phyloP scores from a whole-genome alignment of 2,329 filamentous ascomycete species.

The Penicillium decumbens region DNA sequence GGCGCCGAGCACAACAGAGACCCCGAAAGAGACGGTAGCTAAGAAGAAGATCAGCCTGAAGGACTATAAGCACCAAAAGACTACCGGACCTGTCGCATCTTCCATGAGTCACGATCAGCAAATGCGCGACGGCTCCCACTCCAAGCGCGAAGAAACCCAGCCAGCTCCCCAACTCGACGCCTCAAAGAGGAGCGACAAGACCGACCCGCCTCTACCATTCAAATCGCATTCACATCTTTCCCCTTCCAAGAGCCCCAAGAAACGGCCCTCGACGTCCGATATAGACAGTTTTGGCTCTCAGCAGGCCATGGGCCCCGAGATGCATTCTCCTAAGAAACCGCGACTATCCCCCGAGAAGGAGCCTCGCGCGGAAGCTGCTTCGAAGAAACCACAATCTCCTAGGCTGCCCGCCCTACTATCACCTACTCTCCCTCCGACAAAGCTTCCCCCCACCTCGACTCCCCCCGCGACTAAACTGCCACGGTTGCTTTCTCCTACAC shows the following conservation, averaged over 20 bases:
- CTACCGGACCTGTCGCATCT: slow-evolving; percentile 29
- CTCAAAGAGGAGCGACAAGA: slow-evolving; percentile 15
- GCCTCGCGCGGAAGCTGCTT: slow-evolving; percentile 23
- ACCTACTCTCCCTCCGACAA: slow-evolving; percentile 41
- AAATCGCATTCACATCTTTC: slow-evolving; percentile 15
- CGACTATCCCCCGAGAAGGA: slow-evolving; percentile 37
- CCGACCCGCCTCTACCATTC: slow-evolving; percentile 7
- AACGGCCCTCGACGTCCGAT: slow-evolving; percentile 27
- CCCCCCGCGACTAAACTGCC: slow-evolving; percentile 43
- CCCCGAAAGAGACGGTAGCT: slow-evolving; percentile 37
- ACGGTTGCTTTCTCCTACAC: slow-evolving; percentile 54
- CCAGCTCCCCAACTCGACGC: slow-evolving; percentile 18
- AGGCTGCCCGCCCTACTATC: slow-evolving; percentile 37
- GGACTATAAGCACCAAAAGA: slow-evolving; percentile 57
- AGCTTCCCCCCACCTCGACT: not conserved
- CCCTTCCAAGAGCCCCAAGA: slow-evolving; percentile 21
- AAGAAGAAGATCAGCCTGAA: slow-evolving; percentile 61
- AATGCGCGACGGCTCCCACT: slow-evolving; percentile 16
- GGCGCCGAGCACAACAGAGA: slow-evolving; percentile 37
- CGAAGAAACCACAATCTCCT: slow-evolving; percentile 23
- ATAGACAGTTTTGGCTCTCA: slow-evolving; percentile 14
- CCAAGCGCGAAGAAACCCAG: slow-evolving; percentile 19
- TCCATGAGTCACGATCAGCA: slow-evolving; percentile 23
- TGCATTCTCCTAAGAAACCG: slow-evolving; percentile 37
- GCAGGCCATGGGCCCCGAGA: slow-evolving; percentile 19